These are phyloP conservation scores for Cardiospermum halicacabum DNA, from an alignment of 345 rosid genomes.

Conservation along the genomic window DNA sequence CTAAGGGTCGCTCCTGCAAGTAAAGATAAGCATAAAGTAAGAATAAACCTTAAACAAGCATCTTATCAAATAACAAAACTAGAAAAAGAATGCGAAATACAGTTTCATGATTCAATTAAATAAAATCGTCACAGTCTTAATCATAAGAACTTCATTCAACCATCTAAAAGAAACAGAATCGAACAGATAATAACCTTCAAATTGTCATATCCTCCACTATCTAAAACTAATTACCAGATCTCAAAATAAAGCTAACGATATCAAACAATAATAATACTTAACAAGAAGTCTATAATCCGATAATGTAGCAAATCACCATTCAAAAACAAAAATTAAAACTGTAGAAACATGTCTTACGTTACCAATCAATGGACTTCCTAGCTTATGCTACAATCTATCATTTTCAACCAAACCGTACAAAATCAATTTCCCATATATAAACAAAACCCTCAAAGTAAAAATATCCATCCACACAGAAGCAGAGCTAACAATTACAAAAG, in stretches of 20 bases:
- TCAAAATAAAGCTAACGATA: background rate
- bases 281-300: background rate
- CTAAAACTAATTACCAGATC: background rate
- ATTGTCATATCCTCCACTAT: background rate
- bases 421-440: background rate
- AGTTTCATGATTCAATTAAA: too few relatives aligned
- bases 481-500: background rate
- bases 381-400: background rate
- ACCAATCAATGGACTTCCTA: background rate
- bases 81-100: too few relatives aligned
- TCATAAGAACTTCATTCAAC: background rate
- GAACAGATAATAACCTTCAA: background rate
- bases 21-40: constrained; percentile 8
- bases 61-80: too few relatives aligned
- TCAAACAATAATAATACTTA: background rate
- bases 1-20: constrained; percentile 82
- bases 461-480: background rate
- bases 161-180: background rate
- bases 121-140: too few relatives aligned
- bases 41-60: too few relatives aligned
- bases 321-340: too few relatives aligned
- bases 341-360: background rate
- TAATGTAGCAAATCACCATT: too few relatives aligned
- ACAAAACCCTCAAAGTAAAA: background rate
- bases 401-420: background rate